Conservation (phyloP, 805 yeast species). For the Lachancea fermentati region DNA sequence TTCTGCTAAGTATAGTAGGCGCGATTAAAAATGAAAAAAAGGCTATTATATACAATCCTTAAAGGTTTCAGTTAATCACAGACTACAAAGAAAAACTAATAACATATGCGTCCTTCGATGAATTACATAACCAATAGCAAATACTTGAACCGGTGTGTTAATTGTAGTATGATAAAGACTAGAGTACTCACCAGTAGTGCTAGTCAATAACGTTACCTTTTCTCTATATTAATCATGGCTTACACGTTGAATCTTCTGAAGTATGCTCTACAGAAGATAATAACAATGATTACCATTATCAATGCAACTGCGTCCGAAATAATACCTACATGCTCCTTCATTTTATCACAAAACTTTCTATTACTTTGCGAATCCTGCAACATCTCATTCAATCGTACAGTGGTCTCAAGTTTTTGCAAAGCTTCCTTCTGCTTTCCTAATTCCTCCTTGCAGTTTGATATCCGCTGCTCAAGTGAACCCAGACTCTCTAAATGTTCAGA, state of each 20-base stretch:
- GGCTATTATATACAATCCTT: too few species aligned
- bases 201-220: too few species aligned
- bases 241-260: background rate
- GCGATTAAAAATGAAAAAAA: too few species aligned
- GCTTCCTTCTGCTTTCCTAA: conserved; percentile 23
- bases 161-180: too few species aligned
- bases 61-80: too few species aligned
- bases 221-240: too few species aligned
- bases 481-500: conserved; percentile 21
- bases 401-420: conserved; percentile 24
- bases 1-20: too few species aligned
- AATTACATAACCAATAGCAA: too few species aligned
- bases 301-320: conserved; percentile 5
- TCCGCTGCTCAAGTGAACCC: conserved; percentile 26
- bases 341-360: conserved; percentile 14
- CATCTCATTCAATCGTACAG: conserved; percentile 17
- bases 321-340: conserved; percentile 10
- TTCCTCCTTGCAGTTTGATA: conserved; percentile 17
- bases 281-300: background rate
- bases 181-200: too few species aligned
- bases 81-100: too few species aligned
- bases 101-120: too few species aligned
- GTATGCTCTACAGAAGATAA: background rate
- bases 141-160: too few species aligned
- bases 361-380: conserved; percentile 15